A percentile compares a stretch with the other conserved stretches of the same genome.
Conservation (phyloP, 2,329 filamentous ascomycete genomes). For the Epichloe scottii region DNA sequence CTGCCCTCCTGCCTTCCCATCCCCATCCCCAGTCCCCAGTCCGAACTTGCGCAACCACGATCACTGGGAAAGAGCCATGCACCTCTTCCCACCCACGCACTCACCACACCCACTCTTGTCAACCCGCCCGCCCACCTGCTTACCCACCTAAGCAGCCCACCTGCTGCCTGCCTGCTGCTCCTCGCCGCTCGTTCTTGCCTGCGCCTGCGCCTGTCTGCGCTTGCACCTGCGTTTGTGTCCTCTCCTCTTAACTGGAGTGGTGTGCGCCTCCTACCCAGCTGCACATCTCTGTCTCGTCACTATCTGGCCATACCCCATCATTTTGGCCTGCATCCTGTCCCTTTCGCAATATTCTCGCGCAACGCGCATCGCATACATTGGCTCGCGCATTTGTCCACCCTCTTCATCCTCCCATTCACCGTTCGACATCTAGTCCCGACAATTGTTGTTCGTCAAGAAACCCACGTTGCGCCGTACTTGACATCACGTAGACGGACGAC, state of each 20-base stretch:
- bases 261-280: conserved; percentile 4
- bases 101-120: background rate
- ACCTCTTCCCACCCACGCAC: background rate
- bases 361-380: conserved; percentile 1
- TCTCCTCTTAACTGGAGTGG: conserved; percentile 1
- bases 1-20: background rate
- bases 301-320: background rate
- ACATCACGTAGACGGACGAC: background rate
- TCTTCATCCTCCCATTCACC: too few species aligned
- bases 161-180: background rate
- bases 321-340: background rate
- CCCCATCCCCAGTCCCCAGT: background rate
- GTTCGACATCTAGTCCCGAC: background rate
- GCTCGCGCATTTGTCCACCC: background rate
- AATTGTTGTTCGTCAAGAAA: background rate
- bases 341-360: background rate
- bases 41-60: background rate
- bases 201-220: conserved; percentile 8
- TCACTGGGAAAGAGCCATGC: conserved; percentile 4
- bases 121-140: background rate
- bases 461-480: background rate
- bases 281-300: conserved; percentile 3
- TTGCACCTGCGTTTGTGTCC: conserved; percentile 7
- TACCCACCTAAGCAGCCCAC: background rate
- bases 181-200: conserved; percentile 3